Percentiles rank a stretch among this genome's conserved stretches.
Conservation (phyloP, 208 protist species). For the Wallacemonas sp. region DNA sequence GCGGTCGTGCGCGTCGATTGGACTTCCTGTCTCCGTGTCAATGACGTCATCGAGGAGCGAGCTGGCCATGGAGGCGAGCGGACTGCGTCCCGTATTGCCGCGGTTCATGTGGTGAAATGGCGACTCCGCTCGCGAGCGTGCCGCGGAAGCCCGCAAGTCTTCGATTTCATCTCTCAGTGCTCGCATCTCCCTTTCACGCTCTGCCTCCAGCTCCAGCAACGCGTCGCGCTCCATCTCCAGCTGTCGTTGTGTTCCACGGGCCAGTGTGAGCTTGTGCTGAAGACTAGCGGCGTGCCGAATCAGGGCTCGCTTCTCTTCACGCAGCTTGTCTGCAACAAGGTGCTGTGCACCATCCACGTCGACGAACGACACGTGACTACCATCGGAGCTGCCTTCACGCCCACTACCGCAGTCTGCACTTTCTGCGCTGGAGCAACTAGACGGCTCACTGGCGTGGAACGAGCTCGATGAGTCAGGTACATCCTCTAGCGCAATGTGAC, state of each 20-base stretch:
- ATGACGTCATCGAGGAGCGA: constrained; percentile 45
- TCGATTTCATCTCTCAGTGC: neutral
- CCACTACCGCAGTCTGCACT: neutral
- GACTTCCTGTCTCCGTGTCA: constrained; percentile 46
- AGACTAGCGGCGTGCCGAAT: neutral
- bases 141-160: constrained; percentile 2
- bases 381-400: no score
- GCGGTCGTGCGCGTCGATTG: constrained; percentile 46
- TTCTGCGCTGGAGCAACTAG: neutral
- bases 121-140: neutral
- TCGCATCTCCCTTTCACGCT: neutral
- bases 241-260: neutral
- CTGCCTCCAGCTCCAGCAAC: neutral
- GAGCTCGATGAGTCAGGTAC: neutral
- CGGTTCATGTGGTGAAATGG: no score
- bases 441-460: neutral
- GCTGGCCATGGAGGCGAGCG: neutral
- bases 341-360: no score
- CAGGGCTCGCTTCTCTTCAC: constrained; percentile 4
- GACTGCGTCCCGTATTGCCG: neutral
- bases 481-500: no score
- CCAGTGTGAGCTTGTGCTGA: neutral
- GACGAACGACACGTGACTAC: no score
- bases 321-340: neutral
- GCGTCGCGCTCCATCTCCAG: constrained; percentile 2